Base-by-base conservation (phyloP, 495 filamentous ascomycete species). In the Podospora didyma region DNA sequence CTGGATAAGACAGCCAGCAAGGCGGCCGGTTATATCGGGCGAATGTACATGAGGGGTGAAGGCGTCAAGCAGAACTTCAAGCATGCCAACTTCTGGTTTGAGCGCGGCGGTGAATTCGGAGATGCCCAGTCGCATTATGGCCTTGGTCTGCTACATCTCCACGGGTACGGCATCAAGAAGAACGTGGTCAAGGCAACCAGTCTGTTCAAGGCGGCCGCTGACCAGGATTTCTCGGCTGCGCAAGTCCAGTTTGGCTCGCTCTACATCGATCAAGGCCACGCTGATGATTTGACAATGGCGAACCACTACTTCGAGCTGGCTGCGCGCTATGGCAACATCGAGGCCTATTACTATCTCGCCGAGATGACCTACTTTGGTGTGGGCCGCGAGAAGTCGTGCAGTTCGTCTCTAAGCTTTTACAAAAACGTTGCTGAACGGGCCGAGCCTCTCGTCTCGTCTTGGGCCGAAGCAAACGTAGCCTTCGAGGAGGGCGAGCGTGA, bases 281-380 rank as follows among this genome's bases (percentile, higher is more conserved):
- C 89, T 10, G 75, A 81, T 3, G 80, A 84, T 57, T 63, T 79
- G 17, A 65, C 65, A 20, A 85, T 84, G 5, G 94, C 94, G 3
- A 89, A 82, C 42, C 80, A 83, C 31, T 96, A 96, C 66, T 97
- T 99, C 58, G 93, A 97, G 59, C 77, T 94, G n/a, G 94, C 95
- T 19, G 89, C 88, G 49, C 82, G 91, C 34, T 90, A 92, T 73
- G 86, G 86, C 14, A 89, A 89, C 69, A 89, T 97, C 59, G 94
- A 97, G 70, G 88, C 94, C 1, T 93, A 89, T 62, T 99, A 97
- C 73, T 96, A 95, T 67, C 86, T 99, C 2, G 94, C 90, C 0
- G 94, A 97, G 70, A 82, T 97, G 69, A 88, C 83, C 48, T 85
- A 92, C 58, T 82, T 89, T 53, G 93, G 90, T 0, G 76, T 95